phyloP scores from a whole-genome alignment of 2,329 filamentous ascomycete species.

The Pyrenophora tritici-repentis region DNA sequence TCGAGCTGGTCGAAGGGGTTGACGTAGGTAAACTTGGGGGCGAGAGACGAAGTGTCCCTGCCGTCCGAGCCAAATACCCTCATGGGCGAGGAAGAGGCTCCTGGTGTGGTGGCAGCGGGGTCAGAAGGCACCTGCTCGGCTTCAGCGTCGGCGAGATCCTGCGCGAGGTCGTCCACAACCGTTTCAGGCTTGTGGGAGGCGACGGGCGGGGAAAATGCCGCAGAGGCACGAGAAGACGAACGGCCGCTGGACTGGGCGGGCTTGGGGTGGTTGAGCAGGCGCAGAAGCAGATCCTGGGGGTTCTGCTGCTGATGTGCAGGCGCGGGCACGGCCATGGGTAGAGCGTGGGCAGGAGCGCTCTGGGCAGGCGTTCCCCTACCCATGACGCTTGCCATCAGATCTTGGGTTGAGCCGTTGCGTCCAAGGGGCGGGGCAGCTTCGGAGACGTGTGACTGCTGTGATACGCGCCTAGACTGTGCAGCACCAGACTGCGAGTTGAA shows the following conservation, averaged over 20 bases:
- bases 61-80: slow-evolving; percentile 49
- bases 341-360: slow-evolving; percentile 35
- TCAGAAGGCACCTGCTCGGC: slow-evolving; percentile 46
- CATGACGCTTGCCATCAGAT: slow-evolving; percentile 62
- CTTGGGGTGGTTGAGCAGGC: slow-evolving; percentile 78
- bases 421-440: too few species aligned
- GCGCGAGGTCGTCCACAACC: slow-evolving; percentile 51
- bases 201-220: slow-evolving; percentile 37
- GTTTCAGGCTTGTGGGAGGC: slow-evolving; percentile 48
- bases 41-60: slow-evolving; percentile 42
- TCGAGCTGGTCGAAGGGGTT: slow-evolving; percentile 74
- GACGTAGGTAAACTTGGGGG: slow-evolving; percentile 68
- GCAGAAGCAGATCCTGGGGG: slow-evolving; percentile 83
- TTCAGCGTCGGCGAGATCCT: slow-evolving; percentile 53
- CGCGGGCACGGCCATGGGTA: slow-evolving; percentile 34
- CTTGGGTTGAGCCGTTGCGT: slow-evolving; percentile 57
- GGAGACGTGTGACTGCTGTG: slow-evolving; percentile 37
- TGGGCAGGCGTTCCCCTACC: slow-evolving; percentile 50
- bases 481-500: slow-evolving; percentile 59
- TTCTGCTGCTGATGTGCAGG: slow-evolving; percentile 55
- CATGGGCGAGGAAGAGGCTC: slow-evolving; percentile 36
- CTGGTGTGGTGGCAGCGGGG: slow-evolving; percentile 30
- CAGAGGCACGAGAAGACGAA: slow-evolving; percentile 31
- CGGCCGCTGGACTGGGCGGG: slow-evolving; percentile 41
- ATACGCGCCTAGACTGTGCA: slow-evolving; percentile 44